Conservation (phyloP, 1,139 yeast species). For the Hyphopichia khmerensis region DNA sequence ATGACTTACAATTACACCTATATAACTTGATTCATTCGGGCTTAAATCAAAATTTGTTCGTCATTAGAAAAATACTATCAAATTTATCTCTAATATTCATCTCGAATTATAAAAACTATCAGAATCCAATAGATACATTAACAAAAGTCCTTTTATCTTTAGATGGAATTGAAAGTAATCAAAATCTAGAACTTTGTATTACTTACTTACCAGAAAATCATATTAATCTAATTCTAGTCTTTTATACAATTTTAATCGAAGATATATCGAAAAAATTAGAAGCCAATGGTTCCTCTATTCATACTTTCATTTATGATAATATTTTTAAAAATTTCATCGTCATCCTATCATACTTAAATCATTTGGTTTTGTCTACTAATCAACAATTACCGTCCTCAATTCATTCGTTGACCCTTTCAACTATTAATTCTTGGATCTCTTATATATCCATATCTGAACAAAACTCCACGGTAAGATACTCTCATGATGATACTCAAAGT, state of each 20-base stretch:
- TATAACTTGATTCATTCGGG: not conserved
- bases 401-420: slow-evolving; percentile 25
- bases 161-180: not conserved
- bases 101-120: slow-evolving; percentile 21
- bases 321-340: slow-evolving; percentile 15
- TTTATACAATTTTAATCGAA: slow-evolving; percentile 55
- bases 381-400: slow-evolving; percentile 7
- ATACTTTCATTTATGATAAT: slow-evolving; percentile 24
- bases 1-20: slow-evolving; percentile 2
- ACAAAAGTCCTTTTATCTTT: not conserved
- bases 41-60: slow-evolving; percentile 16
- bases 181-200: not conserved
- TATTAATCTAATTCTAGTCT: slow-evolving; percentile 16
- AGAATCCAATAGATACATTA: slow-evolving; percentile 10
- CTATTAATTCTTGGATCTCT: slow-evolving; percentile 34
- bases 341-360: not conserved
- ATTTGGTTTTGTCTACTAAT: not conserved
- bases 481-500: slow-evolving; percentile 13
- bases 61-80: slow-evolving; percentile 42
- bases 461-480: slow-evolving; percentile 34
- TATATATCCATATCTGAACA: slow-evolving; percentile 35
- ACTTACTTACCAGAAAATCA: not conserved
- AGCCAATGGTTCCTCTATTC: slow-evolving; percentile 21
- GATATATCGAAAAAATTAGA: slow-evolving; percentile 45
- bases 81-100: slow-evolving; percentile 54